Evolutionary conservation across 345 rosid species (phyloP).

Genomic region (Kernera saxatilis): DNA sequence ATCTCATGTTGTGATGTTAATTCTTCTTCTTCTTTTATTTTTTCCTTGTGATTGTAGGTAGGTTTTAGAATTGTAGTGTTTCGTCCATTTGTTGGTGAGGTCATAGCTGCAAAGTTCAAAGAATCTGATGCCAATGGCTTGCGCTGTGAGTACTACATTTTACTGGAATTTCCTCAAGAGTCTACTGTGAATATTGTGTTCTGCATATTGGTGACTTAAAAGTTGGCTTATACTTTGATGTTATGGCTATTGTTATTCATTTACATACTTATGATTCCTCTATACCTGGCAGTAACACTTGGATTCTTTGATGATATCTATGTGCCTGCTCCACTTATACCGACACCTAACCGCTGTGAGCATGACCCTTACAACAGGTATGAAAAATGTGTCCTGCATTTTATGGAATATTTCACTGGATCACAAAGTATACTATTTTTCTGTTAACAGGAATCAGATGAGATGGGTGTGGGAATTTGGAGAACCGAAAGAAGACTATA

Average conservation of each 20-base stretch:
- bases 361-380: constrained; percentile 56
- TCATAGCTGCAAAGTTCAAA: constrained; percentile 67
- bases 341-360: constrained; percentile 40
- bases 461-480: constrained; percentile 72
- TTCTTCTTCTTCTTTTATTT: not conserved
- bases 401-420: not conserved
- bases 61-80: constrained; percentile 67
- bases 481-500: constrained; percentile 18
- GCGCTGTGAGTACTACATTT: constrained; percentile 52
- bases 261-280: constrained; percentile 1
- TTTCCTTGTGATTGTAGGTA: constrained; percentile 47
- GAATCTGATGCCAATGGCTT: constrained; percentile 66
- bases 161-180: not conserved
- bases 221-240: not conserved
- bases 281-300: constrained; percentile 62
- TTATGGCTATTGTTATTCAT: not conserved
- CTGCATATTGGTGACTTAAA: not conserved
- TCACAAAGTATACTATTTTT: not conserved
- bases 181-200: not conserved
- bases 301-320: constrained; percentile 88
- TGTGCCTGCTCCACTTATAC: constrained; percentile 57
- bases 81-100: constrained; percentile 88
- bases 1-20: not conserved
- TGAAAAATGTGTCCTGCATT: not conserved
- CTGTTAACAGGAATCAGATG: constrained; percentile 45